These are phyloP conservation scores for Diutina ranongensis DNA, from an alignment of 1,139 yeast genomes.

Conservation along the genomic window DNA sequence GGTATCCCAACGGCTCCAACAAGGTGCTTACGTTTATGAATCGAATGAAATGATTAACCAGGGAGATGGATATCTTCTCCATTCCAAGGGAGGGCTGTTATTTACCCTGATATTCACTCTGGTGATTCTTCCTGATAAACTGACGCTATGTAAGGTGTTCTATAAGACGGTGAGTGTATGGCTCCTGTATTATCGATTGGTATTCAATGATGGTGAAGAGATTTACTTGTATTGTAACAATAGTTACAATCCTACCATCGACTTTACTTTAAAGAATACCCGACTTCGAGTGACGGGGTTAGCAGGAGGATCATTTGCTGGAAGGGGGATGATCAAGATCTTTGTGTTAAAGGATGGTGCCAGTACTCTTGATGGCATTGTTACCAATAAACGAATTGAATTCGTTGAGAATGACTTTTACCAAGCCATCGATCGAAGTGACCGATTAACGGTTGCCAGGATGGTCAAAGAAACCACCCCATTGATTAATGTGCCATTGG, in stretches of 20 bases:
- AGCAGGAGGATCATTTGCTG: not conserved
- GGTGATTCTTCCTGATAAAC: not conserved
- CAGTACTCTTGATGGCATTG: not conserved
- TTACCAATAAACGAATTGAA: not conserved
- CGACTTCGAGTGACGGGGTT: not conserved
- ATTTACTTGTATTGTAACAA: not conserved
- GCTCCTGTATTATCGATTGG: not conserved
- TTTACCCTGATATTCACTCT: not conserved
- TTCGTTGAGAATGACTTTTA: not conserved
- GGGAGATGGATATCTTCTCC: not conserved
- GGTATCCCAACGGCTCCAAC: slow-evolving; percentile 1
- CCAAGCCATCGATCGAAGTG: not conserved
- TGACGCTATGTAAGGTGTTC: not conserved
- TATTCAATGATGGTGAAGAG: not conserved
- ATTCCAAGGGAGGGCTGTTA: slow-evolving; percentile 1
- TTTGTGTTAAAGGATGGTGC: not conserved
- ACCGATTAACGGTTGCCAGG: not conserved
- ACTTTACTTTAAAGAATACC: not conserved
- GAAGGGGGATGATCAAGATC: not conserved
- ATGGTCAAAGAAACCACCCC: not conserved
- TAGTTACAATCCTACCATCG: not conserved
- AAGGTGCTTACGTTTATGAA: not conserved
- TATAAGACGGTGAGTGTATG: slow-evolving; percentile 1
- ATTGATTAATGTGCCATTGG: not conserved
- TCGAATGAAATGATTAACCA: not conserved